Conservation (phyloP, 2,329 filamentous ascomycete genomes). For the Aspergillus sp. region DNA sequence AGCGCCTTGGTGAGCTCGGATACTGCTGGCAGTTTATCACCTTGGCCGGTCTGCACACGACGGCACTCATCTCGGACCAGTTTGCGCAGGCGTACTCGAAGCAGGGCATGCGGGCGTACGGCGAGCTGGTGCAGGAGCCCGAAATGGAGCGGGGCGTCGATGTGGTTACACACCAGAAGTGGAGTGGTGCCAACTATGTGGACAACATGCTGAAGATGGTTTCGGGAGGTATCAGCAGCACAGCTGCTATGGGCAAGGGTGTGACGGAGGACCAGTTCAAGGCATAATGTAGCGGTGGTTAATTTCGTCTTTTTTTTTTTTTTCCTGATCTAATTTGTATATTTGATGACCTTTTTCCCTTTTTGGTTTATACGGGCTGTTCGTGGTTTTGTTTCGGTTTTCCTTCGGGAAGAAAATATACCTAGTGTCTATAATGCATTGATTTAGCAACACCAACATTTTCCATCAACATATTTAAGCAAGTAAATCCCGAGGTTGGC, state of each 20-base stretch:
- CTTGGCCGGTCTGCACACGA: constrained; percentile 93
- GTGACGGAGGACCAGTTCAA: constrained; percentile 98
- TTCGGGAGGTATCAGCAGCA: constrained; percentile 82
- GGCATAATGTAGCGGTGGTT: background rate
- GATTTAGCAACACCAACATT: background rate
- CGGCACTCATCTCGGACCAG: constrained; percentile 80
- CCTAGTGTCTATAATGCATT: background rate
- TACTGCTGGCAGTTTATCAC: constrained; percentile 99
- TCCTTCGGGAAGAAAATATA: background rate
- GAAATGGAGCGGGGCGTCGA: constrained; percentile 88
- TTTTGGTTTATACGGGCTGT: constrained; percentile 1
- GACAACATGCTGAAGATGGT: constrained; percentile 98
- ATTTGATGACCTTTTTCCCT: constrained; percentile 1
- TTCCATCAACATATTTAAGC: no score
- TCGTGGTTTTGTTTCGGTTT: background rate
- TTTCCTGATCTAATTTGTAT: background rate
- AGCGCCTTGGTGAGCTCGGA: constrained; percentile 73
- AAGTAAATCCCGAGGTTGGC: no score
- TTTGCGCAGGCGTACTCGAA: constrained; percentile 77
- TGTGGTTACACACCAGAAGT: constrained; percentile 98
- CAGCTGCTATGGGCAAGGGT: constrained; percentile 92
- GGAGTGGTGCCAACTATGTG: constrained; percentile 90
- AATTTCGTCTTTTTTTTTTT: background rate
- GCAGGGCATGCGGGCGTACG: constrained; percentile 91
- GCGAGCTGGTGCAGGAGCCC: constrained; percentile 94